These are phyloP conservation scores for Leccinum insolens DNA, from an alignment of 1,284 basidiomycete species.

Conservation along the genomic window DNA sequence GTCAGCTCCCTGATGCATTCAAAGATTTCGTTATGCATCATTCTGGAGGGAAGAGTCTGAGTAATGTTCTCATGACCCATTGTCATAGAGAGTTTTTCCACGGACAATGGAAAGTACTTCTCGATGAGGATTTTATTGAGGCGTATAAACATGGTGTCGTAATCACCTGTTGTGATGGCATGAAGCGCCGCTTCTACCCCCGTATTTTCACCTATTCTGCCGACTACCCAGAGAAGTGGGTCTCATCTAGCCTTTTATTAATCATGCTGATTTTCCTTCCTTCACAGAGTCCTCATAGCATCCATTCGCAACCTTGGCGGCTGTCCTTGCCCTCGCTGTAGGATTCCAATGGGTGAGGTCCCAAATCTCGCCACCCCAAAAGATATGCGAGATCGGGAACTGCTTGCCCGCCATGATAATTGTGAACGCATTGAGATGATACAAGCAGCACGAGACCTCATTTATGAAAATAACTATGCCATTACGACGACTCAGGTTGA, in stretches of 20 bases:
- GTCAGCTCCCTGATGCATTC: background rate
- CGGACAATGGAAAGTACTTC: background rate
- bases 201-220: background rate
- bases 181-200: background rate
- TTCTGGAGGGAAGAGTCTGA: background rate
- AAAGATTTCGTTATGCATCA: background rate
- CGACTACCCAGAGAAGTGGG: background rate
- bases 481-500: background rate
- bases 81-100: slow-evolving; percentile 1
- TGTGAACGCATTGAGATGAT: background rate
- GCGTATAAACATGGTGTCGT: background rate
- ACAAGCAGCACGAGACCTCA: background rate
- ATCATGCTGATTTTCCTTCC: background rate
- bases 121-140: background rate
- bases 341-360: background rate
- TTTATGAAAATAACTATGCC: background rate
- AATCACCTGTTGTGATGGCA: background rate
- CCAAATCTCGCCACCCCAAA: background rate
- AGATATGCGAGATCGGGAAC: background rate
- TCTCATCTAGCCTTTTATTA: background rate
- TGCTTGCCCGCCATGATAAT: background rate
- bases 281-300: background rate
- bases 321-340: background rate
- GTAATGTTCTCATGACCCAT: background rate
- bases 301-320: background rate